Evolutionary conservation across 768 basidiomycete genomes (phyloP).

Genomic region (Melanogaster broomeanus): DNA sequence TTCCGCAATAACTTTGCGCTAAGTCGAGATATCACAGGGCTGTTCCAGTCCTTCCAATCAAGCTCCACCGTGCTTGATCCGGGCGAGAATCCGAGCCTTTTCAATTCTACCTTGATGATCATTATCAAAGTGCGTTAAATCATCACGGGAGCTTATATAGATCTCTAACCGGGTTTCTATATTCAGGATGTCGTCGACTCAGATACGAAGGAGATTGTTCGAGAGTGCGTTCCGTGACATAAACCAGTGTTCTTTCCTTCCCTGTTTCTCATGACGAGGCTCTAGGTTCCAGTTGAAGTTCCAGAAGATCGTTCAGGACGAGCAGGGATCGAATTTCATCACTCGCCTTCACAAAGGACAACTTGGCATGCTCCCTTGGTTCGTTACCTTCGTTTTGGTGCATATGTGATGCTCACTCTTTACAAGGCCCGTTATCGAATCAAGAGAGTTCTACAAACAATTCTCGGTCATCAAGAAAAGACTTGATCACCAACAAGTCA

Average conservation of each 20-base stretch:
- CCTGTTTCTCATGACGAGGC: background rate
- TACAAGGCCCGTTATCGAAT: constrained; percentile 51
- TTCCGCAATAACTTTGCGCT: constrained; percentile 63
- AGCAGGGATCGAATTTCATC: constrained; percentile 59
- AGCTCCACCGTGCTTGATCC: constrained; percentile 54
- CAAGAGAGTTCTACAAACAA: constrained; percentile 51
- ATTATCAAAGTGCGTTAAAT: constrained; percentile 49
- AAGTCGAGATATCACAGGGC: constrained; percentile 52
- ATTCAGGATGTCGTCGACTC: constrained; percentile 56
- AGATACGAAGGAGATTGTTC: constrained; percentile 52
- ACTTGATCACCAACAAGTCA: constrained; percentile 45
- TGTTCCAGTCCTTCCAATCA: constrained; percentile 58
- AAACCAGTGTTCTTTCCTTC: background rate
- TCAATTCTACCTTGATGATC: constrained; percentile 53
- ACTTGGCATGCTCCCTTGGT: constrained; percentile 56
- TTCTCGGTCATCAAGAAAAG: constrained; percentile 45
- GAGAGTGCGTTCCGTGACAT: constrained; percentile 42
- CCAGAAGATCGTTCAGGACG: constrained; percentile 53
- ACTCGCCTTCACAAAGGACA: constrained; percentile 51
- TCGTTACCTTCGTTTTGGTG: background rate
- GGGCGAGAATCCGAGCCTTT: constrained; percentile 50
- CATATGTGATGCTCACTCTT: background rate
- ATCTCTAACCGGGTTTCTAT: background rate
- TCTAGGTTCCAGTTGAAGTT: constrained; percentile 51
- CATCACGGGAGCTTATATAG: background rate